A percentile compares a stretch with the other conserved stretches of the same genome.
Evolutionary conservation across 139 green algal genomes (phyloP).

Genomic region (Raphidocelis subcapitata): DNA sequence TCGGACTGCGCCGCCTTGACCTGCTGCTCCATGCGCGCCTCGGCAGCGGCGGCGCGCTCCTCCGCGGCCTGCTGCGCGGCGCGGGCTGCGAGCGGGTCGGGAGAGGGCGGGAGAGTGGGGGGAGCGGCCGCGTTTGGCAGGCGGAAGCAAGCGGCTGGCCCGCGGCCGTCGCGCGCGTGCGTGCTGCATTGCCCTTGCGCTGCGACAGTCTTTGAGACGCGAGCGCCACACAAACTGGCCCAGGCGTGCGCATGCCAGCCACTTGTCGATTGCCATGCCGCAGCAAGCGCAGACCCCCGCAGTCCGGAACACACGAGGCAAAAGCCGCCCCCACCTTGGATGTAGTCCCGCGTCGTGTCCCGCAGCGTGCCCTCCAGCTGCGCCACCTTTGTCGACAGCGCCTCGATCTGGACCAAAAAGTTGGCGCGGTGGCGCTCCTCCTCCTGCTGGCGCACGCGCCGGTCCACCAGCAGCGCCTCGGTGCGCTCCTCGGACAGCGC

Average conservation of each 20-base stretch:
- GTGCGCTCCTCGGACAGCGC: conserved; percentile 75
- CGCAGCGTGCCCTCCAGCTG: conserved; percentile 71
- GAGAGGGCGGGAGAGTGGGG: background rate
- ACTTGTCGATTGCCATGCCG: too few species aligned
- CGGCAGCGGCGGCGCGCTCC: conserved; percentile 38
- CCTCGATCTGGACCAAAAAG: conserved; percentile 38
- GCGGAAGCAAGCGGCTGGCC: too few species aligned
- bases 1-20: conserved; percentile 12
- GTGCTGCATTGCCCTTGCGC: too few species aligned
- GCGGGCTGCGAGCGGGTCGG: conserved; percentile 40
- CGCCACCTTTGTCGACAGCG: conserved; percentile 49
- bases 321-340: conserved; percentile 46
- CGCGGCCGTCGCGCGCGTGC: too few species aligned
- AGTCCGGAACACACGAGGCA: background rate
- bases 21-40: conserved; percentile 26
- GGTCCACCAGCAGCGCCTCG: conserved; percentile 73
- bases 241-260: too few species aligned
- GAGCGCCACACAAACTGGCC: too few species aligned
- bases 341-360: conserved; percentile 75
- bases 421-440: conserved; percentile 55
- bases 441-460: conserved; percentile 71
- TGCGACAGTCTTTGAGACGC: too few species aligned
- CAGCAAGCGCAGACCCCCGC: too few species aligned
- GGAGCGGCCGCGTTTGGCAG: too few species aligned
- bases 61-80: conserved; percentile 61